phyloP scores from a whole-genome alignment of 2,329 filamentous ascomycete genomes.

The Pleomassaria siparia region DNA sequence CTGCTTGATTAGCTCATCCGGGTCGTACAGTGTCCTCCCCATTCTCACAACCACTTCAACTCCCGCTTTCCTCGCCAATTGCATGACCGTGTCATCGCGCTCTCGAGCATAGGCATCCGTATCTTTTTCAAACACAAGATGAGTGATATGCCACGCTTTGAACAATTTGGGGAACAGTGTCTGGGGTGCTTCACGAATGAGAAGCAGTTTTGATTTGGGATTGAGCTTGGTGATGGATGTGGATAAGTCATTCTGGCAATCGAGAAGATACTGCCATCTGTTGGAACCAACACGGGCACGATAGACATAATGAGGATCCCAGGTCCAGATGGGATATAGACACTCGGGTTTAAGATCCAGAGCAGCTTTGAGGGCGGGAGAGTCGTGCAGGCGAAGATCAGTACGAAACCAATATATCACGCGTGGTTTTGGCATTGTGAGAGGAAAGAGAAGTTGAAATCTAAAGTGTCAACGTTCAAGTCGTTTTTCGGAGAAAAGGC shows the following conservation, averaged over 20 bases:
- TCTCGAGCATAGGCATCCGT: conserved; percentile 71
- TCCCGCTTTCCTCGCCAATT: conserved; percentile 64
- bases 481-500: too few species aligned
- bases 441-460: too few species aligned
- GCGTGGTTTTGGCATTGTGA: conserved; percentile 45
- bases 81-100: conserved; percentile 61
- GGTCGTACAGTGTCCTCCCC: conserved; percentile 73
- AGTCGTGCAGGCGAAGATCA: conserved; percentile 76
- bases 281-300: conserved; percentile 69
- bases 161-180: conserved; percentile 72
- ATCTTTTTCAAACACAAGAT: conserved; percentile 78
- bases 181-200: conserved; percentile 71
- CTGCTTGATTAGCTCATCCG: conserved; percentile 66
- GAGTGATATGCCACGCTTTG: conserved; percentile 71
- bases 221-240: conserved; percentile 69
- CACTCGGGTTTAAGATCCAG: conserved; percentile 68
- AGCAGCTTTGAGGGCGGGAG: conserved; percentile 70
- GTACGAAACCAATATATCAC: conserved; percentile 81
- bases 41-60: conserved; percentile 66
- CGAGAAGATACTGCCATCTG: conserved; percentile 71
- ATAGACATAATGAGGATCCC: conserved; percentile 81
- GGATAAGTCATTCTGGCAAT: conserved; percentile 73
- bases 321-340: conserved; percentile 76
- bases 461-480: too few species aligned
- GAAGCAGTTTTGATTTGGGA: conserved; percentile 67